Evolutionary conservation across 2,329 filamentous ascomycete genomes (phyloP).

Genomic region (Clonostachys sp.): DNA sequence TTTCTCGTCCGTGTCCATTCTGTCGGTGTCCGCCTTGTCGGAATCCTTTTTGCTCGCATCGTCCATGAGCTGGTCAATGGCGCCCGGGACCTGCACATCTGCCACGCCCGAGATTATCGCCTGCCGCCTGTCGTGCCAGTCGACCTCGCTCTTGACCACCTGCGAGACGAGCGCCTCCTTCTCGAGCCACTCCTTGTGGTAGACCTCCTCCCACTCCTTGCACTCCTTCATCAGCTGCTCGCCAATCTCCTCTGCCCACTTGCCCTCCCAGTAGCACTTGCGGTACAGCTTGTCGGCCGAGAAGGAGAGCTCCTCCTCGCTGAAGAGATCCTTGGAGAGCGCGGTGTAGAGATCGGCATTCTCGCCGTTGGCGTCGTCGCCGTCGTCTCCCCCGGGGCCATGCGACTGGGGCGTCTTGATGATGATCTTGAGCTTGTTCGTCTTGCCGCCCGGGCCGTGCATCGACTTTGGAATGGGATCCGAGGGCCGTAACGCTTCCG

Average conservation of each 20-base stretch:
- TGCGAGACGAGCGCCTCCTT: conserved; percentile 79
- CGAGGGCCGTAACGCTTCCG: conserved; percentile 78
- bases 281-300: conserved; percentile 57
- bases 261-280: conserved; percentile 66
- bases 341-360: conserved; percentile 55
- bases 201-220: conserved; percentile 59
- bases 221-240: conserved; percentile 61
- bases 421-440: conserved; percentile 57
- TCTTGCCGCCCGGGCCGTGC: conserved; percentile 40
- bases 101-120: conserved; percentile 45
- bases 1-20: too few species aligned
- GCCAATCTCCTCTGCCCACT: conserved; percentile 67
- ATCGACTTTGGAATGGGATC: conserved; percentile 70
- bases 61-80: conserved; percentile 16
- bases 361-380: conserved; percentile 43
- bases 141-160: conserved; percentile 60
- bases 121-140: conserved; percentile 56
- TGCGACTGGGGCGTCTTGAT: conserved; percentile 58
- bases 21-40: too few species aligned
- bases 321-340: conserved; percentile 57
- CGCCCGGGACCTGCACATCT: conserved; percentile 34
- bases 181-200: conserved; percentile 71
- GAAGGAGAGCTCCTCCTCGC: conserved; percentile 52
- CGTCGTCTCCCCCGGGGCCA: conserved; percentile 46
- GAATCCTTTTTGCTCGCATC: too few species aligned